phyloP scores from a whole-genome alignment of 352 stramenopile genomes.

The Phytophthora hibernalis region DNA sequence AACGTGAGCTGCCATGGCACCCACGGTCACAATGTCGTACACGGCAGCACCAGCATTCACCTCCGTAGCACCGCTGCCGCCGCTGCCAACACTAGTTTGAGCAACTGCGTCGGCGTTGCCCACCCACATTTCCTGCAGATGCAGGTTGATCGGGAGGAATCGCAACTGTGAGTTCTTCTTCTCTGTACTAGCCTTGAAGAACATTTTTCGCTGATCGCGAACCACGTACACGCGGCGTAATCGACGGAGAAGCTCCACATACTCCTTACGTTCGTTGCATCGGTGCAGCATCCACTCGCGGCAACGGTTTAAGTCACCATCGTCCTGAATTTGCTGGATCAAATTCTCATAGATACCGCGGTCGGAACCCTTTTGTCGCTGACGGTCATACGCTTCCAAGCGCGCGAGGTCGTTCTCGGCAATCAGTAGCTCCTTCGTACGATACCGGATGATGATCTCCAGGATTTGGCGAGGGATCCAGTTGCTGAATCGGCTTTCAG shows the following conservation, averaged over 20 bases:
- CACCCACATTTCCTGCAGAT: constrained; percentile 90
- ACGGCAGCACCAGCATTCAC: constrained; percentile 44
- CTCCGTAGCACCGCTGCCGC: constrained; percentile 35
- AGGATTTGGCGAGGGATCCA: constrained; percentile 84
- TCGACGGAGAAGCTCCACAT: constrained; percentile 69
- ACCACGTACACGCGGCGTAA: constrained; percentile 71
- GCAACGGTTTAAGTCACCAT: constrained; percentile 83
- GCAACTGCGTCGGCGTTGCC: constrained; percentile 54
- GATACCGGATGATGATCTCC: constrained; percentile 80
- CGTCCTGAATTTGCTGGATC: constrained; percentile 90
- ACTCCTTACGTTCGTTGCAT: constrained; percentile 70
- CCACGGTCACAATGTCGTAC: constrained; percentile 89
- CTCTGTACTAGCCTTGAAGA: constrained; percentile 88
- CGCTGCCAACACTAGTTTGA: constrained; percentile 41
- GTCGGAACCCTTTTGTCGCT: constrained; percentile 81
- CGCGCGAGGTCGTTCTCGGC: constrained; percentile 79
- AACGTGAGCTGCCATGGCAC: constrained; percentile 85
- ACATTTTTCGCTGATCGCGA: constrained; percentile 78
- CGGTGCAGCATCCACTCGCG: constrained; percentile 88
- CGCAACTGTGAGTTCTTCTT: constrained; percentile 85
- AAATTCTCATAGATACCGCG: constrained; percentile 89
- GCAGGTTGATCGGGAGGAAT: constrained; percentile 87
- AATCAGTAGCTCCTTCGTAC: constrained; percentile 78
- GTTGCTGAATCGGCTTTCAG: constrained; percentile 86
- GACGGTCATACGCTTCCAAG: constrained; percentile 77